Evolutionary conservation across 2,329 filamentous ascomycete genomes (phyloP), one percentile per base, ranked within the genome.

Genomic region (Sphaerulina vaccinii): DNA sequence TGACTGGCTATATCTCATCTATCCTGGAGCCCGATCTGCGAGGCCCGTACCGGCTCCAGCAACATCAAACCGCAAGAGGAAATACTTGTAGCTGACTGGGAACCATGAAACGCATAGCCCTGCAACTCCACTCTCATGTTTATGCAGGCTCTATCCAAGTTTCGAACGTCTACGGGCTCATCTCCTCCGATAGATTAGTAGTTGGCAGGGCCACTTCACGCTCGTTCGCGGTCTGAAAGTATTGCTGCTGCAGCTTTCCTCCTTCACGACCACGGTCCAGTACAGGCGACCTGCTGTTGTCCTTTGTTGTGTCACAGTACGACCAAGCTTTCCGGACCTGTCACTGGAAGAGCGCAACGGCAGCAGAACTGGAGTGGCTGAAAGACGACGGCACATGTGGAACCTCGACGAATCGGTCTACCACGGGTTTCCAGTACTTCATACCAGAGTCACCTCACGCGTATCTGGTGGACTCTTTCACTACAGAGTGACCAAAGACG

Each of bases 111-210:
- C 54, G 36, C 47, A 21, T 32, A 40, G 21, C 27, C 29, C 45
- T 16, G 38, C 42, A 39, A 13, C 27, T 49, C 54, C 53, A 46
- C 44, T 45, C 43, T 44, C 40, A 43, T 52, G 53, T 22, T 46
- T 10, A 44, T 41, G 49, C 54, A 52, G 54, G 49, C 54, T 36
- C 33, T 36, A 49, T 51, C 47, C 54, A 51, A 57, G 55, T 57
- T 54, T 52, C 48, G 33, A 32, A 23, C 24, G 22, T 22, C 48
- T 13, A 54, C 44, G 39, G 22, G 38, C 51, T 51, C 51, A 57
- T 57, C 54, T 57, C 54, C 46, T 49, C 51, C 42, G 33, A 51
- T 40, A 47, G 36, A 41, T 22, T 49, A 49, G 32, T 39, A 37
- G 24, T 40, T 23, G 36, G 22, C 18, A 24, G 18, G 18, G 22